A percentile compares a stretch with the other conserved stretches of the same genome.
phyloP scores from a whole-genome alignment of 352 stramenopile genomes.

The Aphanomyces cochlioides region DNA sequence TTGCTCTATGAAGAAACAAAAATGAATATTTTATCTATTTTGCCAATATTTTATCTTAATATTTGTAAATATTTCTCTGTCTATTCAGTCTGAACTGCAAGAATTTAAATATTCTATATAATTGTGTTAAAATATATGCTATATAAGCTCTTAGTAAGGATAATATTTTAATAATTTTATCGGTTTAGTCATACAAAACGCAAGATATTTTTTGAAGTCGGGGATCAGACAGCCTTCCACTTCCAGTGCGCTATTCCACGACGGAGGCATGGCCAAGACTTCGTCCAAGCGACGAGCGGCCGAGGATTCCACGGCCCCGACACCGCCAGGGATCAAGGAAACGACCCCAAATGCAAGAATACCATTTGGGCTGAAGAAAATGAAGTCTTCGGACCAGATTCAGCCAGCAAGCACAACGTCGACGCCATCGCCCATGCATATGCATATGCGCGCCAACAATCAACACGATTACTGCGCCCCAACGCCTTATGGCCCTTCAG shows the following conservation, averaged over 20 bases:
- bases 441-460: not conserved
- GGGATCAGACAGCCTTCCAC: not conserved
- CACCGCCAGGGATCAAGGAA: conserved; percentile 3
- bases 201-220: conserved; percentile 11
- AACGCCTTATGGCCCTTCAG: conserved; percentile 21
- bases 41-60: conserved; percentile 1
- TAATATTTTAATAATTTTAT: not conserved
- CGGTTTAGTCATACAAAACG: not conserved
- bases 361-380: conserved; percentile 6
- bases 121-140: no score
- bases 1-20: not conserved
- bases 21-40: conserved; percentile 2
- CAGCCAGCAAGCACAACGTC: conserved; percentile 20
- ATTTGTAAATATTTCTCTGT: not conserved
- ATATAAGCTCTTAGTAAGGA: no score
- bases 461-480: conserved; percentile 17
- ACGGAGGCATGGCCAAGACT: conserved; percentile 10
- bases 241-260: conserved; percentile 14
- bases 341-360: not conserved
- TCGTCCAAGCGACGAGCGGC: conserved; percentile 2
- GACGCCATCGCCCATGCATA: conserved; percentile 17
- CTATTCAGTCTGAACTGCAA: no score
- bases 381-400: conserved; percentile 29
- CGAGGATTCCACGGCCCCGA: not conserved
- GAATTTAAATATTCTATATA: no score